Base-by-base conservation (phyloP, 202 grass and related monocot species). In the Panicum hallii region DNA sequence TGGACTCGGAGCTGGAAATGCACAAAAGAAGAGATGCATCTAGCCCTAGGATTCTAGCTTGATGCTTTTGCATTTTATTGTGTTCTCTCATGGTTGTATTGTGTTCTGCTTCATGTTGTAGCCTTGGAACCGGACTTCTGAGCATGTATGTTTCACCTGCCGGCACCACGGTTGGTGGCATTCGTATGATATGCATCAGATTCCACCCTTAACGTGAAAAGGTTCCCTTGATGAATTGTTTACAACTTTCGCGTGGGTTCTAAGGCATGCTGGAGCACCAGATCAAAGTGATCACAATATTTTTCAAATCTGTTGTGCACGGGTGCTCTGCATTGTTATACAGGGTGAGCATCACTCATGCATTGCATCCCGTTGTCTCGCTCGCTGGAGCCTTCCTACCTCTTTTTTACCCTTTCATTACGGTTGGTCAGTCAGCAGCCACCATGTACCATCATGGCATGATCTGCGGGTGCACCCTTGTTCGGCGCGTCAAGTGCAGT, bases 91-190 rank as follows among this genome's bases (percentile, higher is more conserved):
- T 83, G 73, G 70, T 67, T 89, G 75, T 91, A 70, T 75, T 89
- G 70, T 89, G 70, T 70, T 85, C 87, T 87, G 50, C 73, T 72
- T 52, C 54, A 41, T 79, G 48, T n/a, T 83, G 47, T 87, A 79
- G 61, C 78, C 74, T 61, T 61, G 68, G 74, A 77, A 80, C 63
- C 65, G 15, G 49, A 77, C 55, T 22, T 23, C 6, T 36, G 15
- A 52, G 76, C 87, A 70, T 64, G 54, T 56, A 46, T 61, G 23
- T 49, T 83, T 82, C 65, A 79, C 72, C 58, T 56, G 70, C 41
- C 83, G 77, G 75, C 50, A 41, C 79, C 75, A 50, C 42, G 69
- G 60, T 83, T 17, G 40, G 49, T 60, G 62, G 14, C 40, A 15
- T 58, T 67, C 19, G 20, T 82, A 55, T 73, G 1, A 22, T 90